Base-by-base conservation (phyloP, 192 early-diverging fungal genomes). In the Dimargaris xerosporica region DNA sequence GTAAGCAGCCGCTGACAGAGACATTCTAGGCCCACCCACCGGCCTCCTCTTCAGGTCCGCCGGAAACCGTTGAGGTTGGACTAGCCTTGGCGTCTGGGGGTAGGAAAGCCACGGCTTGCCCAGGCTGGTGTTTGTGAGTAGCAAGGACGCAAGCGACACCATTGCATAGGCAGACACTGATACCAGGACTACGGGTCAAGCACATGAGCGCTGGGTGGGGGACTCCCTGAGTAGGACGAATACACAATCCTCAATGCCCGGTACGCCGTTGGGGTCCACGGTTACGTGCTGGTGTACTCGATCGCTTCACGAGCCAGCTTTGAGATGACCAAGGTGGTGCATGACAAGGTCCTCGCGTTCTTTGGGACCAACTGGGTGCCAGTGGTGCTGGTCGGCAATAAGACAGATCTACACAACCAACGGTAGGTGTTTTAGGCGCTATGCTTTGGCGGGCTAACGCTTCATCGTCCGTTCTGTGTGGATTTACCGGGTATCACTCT, bases 261-360 rank as follows among this genome's bases (percentile, higher is more conserved):
- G 43, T 91, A 93, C 69, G 87, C 87, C 0, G 79, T 93, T 1
- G 85, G 91, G 21, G 87, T 92, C 45, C 92, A 99, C 71, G 96
- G 91, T 10, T 99, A 93, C 69, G 83, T 99, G 46, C 78, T 99
- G 39, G 89, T 88, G 26, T 99, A 96, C 69, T 96, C 94, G 2
- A 85, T 99, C 31, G 81, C 85, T 29, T 88, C 85, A 48, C 74
- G 82, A 44, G 79, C 83, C 45, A 90, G 87, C 51, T 90, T 96
- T 69, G 94, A 99, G 50, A 90, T 96, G 78, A 83, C 85, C 48
- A 78, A 82, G 62, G 83, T 91, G 44, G 86, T 96, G 54, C 78
- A 91, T 11, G 91, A 96, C 65, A 96, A 99, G 72, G 93, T 99
- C 58, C 75, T 96, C 61, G 88, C 93, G 70, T 87, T 85, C 64